Percentiles rank a stretch among this genome's conserved stretches.
These are phyloP conservation scores for Cercospora sp. DNA, from an alignment of 2,329 filamentous ascomycete genomes.

Conservation along the genomic window DNA sequence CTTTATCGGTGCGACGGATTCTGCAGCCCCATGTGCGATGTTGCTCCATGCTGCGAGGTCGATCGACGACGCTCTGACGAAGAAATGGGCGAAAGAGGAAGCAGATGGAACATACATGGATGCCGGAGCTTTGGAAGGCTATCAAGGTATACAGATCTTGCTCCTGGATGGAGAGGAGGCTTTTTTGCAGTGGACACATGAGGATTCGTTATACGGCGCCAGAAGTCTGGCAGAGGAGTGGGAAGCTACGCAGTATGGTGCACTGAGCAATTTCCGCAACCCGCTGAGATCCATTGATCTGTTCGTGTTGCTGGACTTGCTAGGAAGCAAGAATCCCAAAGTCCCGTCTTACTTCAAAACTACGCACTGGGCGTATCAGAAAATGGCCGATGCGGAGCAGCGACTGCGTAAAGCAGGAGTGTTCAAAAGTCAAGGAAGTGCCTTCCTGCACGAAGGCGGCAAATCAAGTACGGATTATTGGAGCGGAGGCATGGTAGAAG, in stretches of 20 bases:
- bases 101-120: slow-evolving; percentile 48
- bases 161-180: slow-evolving; percentile 94
- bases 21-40: slow-evolving; percentile 91
- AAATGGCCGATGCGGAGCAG: slow-evolving; percentile 71
- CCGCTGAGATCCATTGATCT: slow-evolving; percentile 78
- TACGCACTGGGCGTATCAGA: slow-evolving; percentile 90
- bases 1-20: slow-evolving; percentile 92
- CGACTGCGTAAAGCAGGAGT: slow-evolving; percentile 68
- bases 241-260: slow-evolving; percentile 69
- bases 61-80: slow-evolving; percentile 75
- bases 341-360: slow-evolving; percentile 86
- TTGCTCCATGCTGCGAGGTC: slow-evolving; percentile 81
- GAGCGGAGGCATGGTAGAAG: slow-evolving; percentile 57
- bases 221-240: slow-evolving; percentile 75
- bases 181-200: slow-evolving; percentile 74
- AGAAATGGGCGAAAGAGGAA: slow-evolving; percentile 77
- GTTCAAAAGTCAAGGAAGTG: slow-evolving; percentile 57
- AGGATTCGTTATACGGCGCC: slow-evolving; percentile 85
- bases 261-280: slow-evolving; percentile 72
- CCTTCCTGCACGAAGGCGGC: slow-evolving; percentile 66
- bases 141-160: slow-evolving; percentile 83
- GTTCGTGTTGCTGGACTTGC: slow-evolving; percentile 87
- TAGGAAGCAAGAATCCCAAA: slow-evolving; percentile 67
- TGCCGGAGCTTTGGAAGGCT: slow-evolving; percentile 61
- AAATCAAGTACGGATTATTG: slow-evolving; percentile 55